A percentile compares a stretch with the other conserved stretches of the same genome.
Conservation (phyloP, 2,329 filamentous ascomycete species). For the Cytospora paraplurivora region DNA sequence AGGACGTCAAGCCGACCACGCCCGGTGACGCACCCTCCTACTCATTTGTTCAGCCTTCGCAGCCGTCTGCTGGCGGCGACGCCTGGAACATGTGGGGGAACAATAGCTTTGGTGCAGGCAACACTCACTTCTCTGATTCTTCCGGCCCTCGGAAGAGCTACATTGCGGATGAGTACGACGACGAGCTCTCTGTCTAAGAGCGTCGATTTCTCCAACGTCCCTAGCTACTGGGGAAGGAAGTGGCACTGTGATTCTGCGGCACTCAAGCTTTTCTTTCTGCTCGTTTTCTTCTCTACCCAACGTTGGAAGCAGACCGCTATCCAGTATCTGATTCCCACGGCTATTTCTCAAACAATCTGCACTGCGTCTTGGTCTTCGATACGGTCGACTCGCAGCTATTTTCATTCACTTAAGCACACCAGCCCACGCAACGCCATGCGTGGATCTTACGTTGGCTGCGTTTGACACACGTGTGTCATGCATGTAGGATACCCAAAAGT, state of each 20-base stretch:
- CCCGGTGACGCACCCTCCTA: constrained; percentile 5
- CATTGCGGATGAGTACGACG: constrained; percentile 1
- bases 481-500: constrained; percentile 19
- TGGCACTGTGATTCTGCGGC: background rate
- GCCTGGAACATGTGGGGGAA: background rate
- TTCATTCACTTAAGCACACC: background rate
- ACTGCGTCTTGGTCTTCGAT: background rate
- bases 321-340: background rate
- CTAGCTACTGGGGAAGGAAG: background rate
- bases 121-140: background rate
- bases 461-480: constrained; percentile 1
- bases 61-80: background rate
- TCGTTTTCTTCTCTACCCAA: background rate
- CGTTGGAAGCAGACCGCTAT: background rate
- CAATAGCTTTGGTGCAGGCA: background rate
- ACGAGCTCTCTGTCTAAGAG: constrained; percentile 4
- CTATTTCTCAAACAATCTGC: background rate
- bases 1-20: constrained; percentile 17
- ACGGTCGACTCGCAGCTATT: background rate
- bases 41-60: constrained; percentile 12
- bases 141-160: background rate
- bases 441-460: background rate
- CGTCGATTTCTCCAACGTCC: background rate
- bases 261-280: background rate
- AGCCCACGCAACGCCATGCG: background rate